Conservation (phyloP, 83 land plant genomes). For the Picea abies region DNA sequence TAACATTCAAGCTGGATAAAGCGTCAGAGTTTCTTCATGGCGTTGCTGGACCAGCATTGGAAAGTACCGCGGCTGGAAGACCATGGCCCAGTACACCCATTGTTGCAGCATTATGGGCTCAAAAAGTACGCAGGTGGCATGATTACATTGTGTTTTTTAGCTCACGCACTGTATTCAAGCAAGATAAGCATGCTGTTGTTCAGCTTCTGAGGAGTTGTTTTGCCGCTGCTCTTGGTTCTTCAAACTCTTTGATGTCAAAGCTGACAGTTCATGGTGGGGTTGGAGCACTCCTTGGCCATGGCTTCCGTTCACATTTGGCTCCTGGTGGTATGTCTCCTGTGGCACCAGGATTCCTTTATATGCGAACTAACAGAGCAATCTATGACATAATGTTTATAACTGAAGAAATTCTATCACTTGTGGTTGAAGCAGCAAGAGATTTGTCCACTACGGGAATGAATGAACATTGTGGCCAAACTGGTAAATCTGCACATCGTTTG, state of each 20-base stretch:
- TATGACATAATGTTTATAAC: conserved; percentile 63
- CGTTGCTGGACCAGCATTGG: conserved; percentile 78
- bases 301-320: conserved; percentile 15
- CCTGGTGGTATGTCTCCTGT: conserved; percentile 24
- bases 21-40: conserved; percentile 59
- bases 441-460: conserved; percentile 22
- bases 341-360: conserved; percentile 79
- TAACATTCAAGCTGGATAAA: conserved; percentile 77
- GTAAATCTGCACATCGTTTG: conserved; percentile 21
- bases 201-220: conserved; percentile 79
- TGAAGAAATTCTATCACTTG: conserved; percentile 54
- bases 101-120: conserved; percentile 79
- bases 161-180: conserved; percentile 49
- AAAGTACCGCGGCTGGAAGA: conserved; percentile 51
- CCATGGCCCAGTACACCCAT: conserved; percentile 73
- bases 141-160: conserved; percentile 67
- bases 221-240: conserved; percentile 51
- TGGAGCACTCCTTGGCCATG: conserved; percentile 57
- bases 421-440: conserved; percentile 52
- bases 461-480: not conserved
- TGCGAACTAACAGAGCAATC: conserved; percentile 53
- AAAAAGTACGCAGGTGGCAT: conserved; percentile 82
- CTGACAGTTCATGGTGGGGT: conserved; percentile 52
- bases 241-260: conserved; percentile 24
- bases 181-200: conserved; percentile 54